Evolutionary conservation across 768 basidiomycete species (phyloP), one percentile per base, ranked within the genome.

Genomic region (Suillus subluteus): DNA sequence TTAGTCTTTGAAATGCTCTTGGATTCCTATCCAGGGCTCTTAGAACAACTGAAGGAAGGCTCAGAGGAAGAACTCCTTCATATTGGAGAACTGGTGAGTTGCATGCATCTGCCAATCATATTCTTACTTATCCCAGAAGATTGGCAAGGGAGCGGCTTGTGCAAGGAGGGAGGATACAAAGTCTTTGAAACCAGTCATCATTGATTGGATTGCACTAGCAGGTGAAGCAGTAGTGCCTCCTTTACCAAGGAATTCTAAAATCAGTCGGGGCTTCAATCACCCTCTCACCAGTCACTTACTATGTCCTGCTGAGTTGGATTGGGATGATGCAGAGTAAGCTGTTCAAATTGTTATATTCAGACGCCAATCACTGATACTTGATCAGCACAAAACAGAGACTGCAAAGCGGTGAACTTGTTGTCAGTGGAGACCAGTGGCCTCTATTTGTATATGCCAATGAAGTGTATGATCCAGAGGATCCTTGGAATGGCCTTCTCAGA

Each of bases 401-500:
- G 4, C n/a, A 16, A 18, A 67, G 58, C 52, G 72, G 70, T 13
- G 59, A 75, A 44, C 26, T 73, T 4, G 23, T 41, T 15, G 65
- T 75, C 1, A 18, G 43, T 0, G 72, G 73, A 1, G 71, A 77
- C 65, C 69, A 74, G 12, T 77, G 76, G 75, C 73, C 73, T 1
- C 58, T 68, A 1, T 70, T 76, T 30, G n/a, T 76, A 0, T 76
- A 75, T 59, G 26, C 46, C 4, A 67, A 68, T 16, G 65, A 67
- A 30, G 46, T 26, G 0, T 77, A 69, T 62, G 65, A 76, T 52
- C 63, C 65, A 4, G 67, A 73, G 13, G 69, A 77, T 55, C 75
- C 73, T 2, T 76, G 73, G 76, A 67, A 70, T 2, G 74, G 76
- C 13, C 70, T 76, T 5, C 69, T 76, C 15, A 43, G 69, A 35